Evolutionary conservation across 1,284 basidiomycete genomes (phyloP).

Genomic region (Boletellus dicymbophilus): DNA sequence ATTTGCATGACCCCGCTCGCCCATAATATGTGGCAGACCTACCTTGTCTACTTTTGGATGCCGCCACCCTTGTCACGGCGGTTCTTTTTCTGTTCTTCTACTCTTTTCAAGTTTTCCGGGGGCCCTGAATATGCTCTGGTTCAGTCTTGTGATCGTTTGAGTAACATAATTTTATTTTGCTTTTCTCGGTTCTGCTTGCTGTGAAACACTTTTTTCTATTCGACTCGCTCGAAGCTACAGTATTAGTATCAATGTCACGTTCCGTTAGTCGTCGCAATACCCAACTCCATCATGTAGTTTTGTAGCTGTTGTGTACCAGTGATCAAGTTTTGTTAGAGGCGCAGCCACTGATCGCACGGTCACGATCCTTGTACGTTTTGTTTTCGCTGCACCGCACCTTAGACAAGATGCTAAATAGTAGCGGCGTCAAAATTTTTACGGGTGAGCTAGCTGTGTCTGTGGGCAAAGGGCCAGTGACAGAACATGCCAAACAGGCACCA

Average conservation of each 20-base stretch:
- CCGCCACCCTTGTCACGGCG: conserved; percentile 7
- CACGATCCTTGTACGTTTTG: conserved; percentile 10
- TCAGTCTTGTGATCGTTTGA: conserved; percentile 25
- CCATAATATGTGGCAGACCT: conserved; percentile 5
- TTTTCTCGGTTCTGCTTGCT: conserved; percentile 20
- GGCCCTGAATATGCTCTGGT: conserved; percentile 21
- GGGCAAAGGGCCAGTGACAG: neutral
- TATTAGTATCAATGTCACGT: conserved; percentile 35
- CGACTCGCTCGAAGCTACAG: conserved; percentile 27
- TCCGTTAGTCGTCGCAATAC: conserved; percentile 32
- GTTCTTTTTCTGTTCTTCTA: conserved; percentile 14
- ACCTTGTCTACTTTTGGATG: conserved; percentile 4
- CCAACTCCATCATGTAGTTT: conserved; percentile 38
- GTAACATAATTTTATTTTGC: conserved; percentile 35
- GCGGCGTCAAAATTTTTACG: conserved; percentile 90
- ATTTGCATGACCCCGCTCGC: conserved; percentile 22
- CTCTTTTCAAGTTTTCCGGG: conserved; percentile 11
- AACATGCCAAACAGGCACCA: conserved; percentile 62
- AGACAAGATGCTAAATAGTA: conserved; percentile 68
- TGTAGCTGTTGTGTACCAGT: conserved; percentile 30
- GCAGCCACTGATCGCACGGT: conserved; percentile 27
- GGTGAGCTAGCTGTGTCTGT: conserved; percentile 51
- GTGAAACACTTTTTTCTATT: conserved; percentile 13
- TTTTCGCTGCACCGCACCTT: conserved; percentile 15
- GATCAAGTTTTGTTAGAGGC: neutral